These are phyloP conservation scores for Simplicillium sp. DNA, from an alignment of 2,329 filamentous ascomycete genomes.

Conservation along the genomic window DNA sequence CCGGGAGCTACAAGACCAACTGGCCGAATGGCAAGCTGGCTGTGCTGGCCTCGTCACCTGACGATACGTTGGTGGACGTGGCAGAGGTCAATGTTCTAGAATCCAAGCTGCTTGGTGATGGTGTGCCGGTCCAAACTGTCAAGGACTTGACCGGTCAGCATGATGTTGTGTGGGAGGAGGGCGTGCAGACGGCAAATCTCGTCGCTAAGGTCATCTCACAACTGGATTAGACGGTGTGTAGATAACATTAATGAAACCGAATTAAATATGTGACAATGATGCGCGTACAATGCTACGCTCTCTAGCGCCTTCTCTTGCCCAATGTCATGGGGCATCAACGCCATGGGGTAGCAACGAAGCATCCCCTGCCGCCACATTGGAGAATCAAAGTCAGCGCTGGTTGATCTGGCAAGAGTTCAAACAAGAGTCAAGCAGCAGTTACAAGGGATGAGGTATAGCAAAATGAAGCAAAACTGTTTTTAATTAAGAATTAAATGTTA, in stretches of 20 bases:
- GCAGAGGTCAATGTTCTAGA: constrained; percentile 51
- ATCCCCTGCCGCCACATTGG: too few species aligned
- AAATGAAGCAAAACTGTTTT: too few species aligned
- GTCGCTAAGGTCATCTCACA: constrained; percentile 19
- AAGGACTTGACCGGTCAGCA: constrained; percentile 47
- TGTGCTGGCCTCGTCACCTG: constrained; percentile 34
- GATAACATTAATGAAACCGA: background rate
- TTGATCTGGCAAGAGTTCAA: too few species aligned
- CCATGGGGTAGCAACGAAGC: too few species aligned
- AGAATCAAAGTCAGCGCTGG: too few species aligned
- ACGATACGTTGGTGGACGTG: constrained; percentile 42
- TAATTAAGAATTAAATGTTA: too few species aligned
- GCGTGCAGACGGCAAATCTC: constrained; percentile 42
- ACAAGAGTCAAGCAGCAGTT: too few species aligned
- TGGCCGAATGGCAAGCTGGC: constrained; percentile 24
- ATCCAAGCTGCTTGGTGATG: constrained; percentile 28
- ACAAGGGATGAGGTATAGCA: too few species aligned
- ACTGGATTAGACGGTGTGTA: background rate
- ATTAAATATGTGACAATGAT: background rate
- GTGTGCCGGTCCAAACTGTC: constrained; percentile 19
- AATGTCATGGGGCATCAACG: too few species aligned
- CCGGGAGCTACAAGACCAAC: constrained; percentile 27
- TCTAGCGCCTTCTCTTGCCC: too few species aligned
- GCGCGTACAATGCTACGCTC: background rate
- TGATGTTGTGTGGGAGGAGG: constrained; percentile 54